A percentile compares a stretch with the other conserved stretches of the same genome.
phyloP scores from a whole-genome alignment of 257 asterid species.

The Paraleonurus japonicus region DNA sequence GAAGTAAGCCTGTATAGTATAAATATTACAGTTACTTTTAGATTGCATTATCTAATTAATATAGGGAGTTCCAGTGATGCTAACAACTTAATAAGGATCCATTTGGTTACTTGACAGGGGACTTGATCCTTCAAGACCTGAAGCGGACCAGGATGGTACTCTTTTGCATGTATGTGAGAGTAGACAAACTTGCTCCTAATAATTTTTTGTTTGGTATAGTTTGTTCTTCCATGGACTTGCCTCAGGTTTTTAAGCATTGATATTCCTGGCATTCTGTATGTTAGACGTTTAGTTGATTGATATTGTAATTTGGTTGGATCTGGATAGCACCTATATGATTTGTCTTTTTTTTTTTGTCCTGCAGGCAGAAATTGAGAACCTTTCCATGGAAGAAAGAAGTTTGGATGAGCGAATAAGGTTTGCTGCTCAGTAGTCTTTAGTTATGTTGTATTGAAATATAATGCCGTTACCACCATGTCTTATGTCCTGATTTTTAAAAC shows the following conservation, averaged over 20 bases:
- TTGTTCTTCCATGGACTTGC: conserved; percentile 5
- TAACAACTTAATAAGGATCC: conserved; percentile 20
- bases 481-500: conserved; percentile 35
- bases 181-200: conserved; percentile 7
- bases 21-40: conserved; percentile 21
- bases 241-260: background rate
- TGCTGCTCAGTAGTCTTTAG: conserved; percentile 19
- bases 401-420: conserved; percentile 78
- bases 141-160: conserved; percentile 69
- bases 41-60: background rate
- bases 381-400: conserved; percentile 68
- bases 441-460: conserved; percentile 22
- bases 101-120: conserved; percentile 50
- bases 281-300: conserved; percentile 2
- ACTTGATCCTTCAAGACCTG: conserved; percentile 68
- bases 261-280: background rate
- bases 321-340: conserved; percentile 21
- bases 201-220: conserved; percentile 3
- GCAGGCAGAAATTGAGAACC: conserved; percentile 85
- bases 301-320: conserved; percentile 8
- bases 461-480: conserved; percentile 19
- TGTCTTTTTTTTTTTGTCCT: conserved; percentile 31
- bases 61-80: background rate
- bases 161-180: conserved; percentile 62
- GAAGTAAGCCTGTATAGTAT: conserved; percentile 41